phyloP scores from a whole-genome alignment of 495 filamentous ascomycete genomes.

The Podospora bellae-mahoneyi region DNA sequence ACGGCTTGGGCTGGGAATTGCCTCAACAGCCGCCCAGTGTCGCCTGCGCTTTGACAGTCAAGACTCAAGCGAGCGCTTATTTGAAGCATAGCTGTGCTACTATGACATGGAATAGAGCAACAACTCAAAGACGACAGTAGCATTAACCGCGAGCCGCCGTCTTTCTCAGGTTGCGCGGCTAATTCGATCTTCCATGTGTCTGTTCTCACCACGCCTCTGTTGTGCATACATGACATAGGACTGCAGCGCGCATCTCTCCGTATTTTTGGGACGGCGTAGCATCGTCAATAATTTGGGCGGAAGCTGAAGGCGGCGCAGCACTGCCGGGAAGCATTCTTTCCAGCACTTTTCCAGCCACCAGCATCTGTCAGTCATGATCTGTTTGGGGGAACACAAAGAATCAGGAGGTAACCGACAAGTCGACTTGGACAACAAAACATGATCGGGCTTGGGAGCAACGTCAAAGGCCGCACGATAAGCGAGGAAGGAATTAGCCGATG shows the following conservation, averaged over 20 bases:
- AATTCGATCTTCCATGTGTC: background rate
- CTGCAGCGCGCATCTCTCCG: constrained; percentile 4
- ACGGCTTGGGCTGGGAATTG: background rate
- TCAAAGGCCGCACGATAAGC: background rate
- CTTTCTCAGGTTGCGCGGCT: background rate
- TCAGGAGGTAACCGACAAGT: background rate
- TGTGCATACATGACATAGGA: constrained; percentile 4
- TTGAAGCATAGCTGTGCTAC: background rate
- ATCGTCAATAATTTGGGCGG: constrained; percentile 3
- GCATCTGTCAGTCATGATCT: background rate
- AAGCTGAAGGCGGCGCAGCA: constrained; percentile 22
- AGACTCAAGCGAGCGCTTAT: background rate
- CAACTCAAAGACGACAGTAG: background rate
- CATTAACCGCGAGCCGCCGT: background rate
- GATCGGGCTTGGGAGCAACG: background rate
- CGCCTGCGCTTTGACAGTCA: background rate
- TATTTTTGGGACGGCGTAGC: constrained; percentile 13
- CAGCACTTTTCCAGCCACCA: background rate
- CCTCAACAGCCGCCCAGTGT: background rate
- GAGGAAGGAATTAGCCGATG: background rate
- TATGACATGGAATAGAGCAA: background rate
- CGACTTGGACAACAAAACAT: background rate
- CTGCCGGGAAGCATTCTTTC: constrained; percentile 3
- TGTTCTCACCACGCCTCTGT: constrained; percentile 11
- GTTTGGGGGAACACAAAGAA: background rate